Percentiles rank a stretch among this genome's conserved stretches.
Conservation (phyloP, 192 early-diverging fungal genomes). For the Podila minutissima region DNA sequence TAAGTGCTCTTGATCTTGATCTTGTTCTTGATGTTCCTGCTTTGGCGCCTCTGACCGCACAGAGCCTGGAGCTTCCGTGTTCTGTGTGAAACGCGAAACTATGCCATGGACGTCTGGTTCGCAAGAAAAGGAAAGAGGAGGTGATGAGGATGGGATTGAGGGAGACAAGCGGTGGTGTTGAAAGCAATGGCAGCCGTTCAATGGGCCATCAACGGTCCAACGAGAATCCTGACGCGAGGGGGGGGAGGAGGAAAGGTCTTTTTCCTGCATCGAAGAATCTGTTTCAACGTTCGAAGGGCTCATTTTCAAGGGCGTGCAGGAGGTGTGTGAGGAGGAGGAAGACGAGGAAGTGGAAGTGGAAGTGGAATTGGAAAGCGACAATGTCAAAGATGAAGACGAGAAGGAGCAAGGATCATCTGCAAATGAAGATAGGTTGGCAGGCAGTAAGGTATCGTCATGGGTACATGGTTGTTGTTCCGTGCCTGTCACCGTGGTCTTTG, state of each 20-base stretch:
- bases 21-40: not conserved
- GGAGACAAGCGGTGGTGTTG: not conserved
- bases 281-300: not conserved
- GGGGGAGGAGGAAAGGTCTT: not conserved
- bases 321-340: not conserved
- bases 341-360: not conserved
- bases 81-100: not conserved
- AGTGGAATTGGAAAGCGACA: too few relatives aligned
- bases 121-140: not conserved
- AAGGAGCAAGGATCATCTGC: too few relatives aligned
- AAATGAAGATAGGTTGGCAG: too few relatives aligned
- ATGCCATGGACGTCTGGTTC: not conserved
- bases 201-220: not conserved
- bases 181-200: not conserved
- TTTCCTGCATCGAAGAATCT: not conserved
- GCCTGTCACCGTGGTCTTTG: too few relatives aligned
- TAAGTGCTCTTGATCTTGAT: not conserved
- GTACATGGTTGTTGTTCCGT: not conserved
- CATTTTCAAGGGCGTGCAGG: not conserved
- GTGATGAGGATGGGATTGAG: not conserved
- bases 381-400: too few relatives aligned
- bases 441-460: not conserved
- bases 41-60: not conserved
- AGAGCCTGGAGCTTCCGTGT: not conserved
- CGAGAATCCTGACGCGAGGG: not conserved